Conservation (phyloP, 306 rosid species). For the Psophocarpus tetragonolobus region DNA sequence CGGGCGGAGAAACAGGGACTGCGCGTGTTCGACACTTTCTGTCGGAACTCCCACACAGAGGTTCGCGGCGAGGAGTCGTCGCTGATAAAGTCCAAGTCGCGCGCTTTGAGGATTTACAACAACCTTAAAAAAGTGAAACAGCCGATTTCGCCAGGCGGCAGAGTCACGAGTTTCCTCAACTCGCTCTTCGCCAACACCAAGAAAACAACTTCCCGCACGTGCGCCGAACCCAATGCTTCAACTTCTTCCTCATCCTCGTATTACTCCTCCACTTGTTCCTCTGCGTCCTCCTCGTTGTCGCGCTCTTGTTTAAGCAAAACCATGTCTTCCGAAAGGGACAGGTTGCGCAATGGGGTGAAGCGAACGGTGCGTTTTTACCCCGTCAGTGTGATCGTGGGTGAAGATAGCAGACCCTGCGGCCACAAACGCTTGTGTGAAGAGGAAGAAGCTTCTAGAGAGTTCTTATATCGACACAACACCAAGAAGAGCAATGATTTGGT, state of each 20-base stretch:
- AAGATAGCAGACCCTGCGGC: constrained; percentile 61
- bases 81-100: constrained; percentile 66
- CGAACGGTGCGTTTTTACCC: constrained; percentile 77
- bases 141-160: constrained; percentile 88
- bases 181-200: constrained; percentile 56
- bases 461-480: constrained; percentile 41
- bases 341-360: constrained; percentile 43
- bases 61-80: constrained; percentile 36
- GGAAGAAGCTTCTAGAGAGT: constrained; percentile 53
- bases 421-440: constrained; percentile 51
- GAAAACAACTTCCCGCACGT: constrained; percentile 13
- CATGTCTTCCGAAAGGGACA: constrained; percentile 45
- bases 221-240: constrained; percentile 12
- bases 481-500: constrained; percentile 41
- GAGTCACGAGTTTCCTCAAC: constrained; percentile 67
- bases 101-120: constrained; percentile 75
- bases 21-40: constrained; percentile 35
- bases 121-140: constrained; percentile 86
- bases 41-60: not conserved
- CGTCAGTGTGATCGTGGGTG: constrained; percentile 61
- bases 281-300: constrained; percentile 70
- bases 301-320: constrained; percentile 79
- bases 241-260: not conserved
- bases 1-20: constrained; percentile 37
- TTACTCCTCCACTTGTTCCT: constrained; percentile 51